These are phyloP conservation scores for Tetrapisispora iriomotensis DNA, from an alignment of 805 yeast genomes.

Conservation along the genomic window DNA sequence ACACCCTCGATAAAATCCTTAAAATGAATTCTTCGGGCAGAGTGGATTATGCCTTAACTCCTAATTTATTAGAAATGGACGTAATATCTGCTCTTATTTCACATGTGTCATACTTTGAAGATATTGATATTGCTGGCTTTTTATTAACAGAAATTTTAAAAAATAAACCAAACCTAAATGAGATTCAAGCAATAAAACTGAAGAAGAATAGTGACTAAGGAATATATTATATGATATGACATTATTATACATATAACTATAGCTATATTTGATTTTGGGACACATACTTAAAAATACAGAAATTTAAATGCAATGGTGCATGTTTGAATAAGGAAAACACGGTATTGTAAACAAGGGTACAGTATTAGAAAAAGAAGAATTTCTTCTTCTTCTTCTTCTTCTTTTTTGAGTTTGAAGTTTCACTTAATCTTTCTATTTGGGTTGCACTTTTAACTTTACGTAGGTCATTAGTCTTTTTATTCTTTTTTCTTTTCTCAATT, in stretches of 20 bases:
- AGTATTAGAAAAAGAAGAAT: conserved; percentile 2
- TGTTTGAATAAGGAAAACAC: not conserved
- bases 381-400: conserved; percentile 3
- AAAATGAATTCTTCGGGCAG: conserved; percentile 63
- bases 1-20: conserved; percentile 31
- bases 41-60: conserved; percentile 70
- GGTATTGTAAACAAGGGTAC: not conserved
- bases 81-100: conserved; percentile 75
- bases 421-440: conserved; percentile 18
- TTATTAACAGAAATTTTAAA: conserved; percentile 47
- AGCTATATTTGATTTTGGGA: too few species aligned
- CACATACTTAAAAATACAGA: too few species aligned
- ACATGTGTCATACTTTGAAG: conserved; percentile 83
- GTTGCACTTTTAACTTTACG: conserved; percentile 20
- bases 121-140: conserved; percentile 73
- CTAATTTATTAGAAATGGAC: conserved; percentile 71
- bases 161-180: not conserved
- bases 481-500: conserved; percentile 3
- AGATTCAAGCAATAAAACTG: not conserved
- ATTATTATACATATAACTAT: too few species aligned
- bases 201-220: too few species aligned
- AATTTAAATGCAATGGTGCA: conserved; percentile 2
- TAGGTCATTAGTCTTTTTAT: conserved; percentile 1
- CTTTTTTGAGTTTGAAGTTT: not conserved
- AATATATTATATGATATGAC: too few species aligned